phyloP scores from a whole-genome alignment of 1,284 basidiomycete species.

The Trichosporon asahii region DNA sequence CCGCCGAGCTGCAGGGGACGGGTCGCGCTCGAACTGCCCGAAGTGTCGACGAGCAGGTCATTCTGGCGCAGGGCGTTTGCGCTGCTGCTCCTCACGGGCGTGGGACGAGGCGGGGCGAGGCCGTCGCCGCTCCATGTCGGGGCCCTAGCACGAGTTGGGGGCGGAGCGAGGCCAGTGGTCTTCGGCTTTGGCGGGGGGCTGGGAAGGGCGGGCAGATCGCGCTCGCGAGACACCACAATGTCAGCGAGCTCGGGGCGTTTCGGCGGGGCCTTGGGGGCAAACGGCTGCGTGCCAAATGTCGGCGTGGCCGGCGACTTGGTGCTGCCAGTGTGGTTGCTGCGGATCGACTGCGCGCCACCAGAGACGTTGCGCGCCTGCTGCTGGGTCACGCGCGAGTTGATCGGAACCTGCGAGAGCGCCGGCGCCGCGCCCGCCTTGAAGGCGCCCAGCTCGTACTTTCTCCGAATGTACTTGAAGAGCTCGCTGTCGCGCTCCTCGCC shows the following conservation, averaged over 20 bases:
- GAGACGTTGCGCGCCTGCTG: slow-evolving; percentile 13
- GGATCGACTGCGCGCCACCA: not conserved
- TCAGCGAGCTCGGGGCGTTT: slow-evolving; percentile 3
- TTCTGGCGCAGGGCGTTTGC: not conserved
- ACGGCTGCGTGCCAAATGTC: not conserved
- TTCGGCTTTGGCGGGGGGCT: not conserved
- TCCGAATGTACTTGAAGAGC: slow-evolving; percentile 47
- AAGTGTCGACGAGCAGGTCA: slow-evolving; percentile 32
- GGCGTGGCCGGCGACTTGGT: not conserved
- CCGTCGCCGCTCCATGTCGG: slow-evolving; percentile 3
- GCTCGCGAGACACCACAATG: slow-evolving; percentile 7
- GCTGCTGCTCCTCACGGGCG: not conserved
- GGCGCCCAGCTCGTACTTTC: slow-evolving; percentile 48
- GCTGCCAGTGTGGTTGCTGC: not conserved
- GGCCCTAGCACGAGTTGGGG: slow-evolving; percentile 6
- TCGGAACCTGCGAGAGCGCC: slow-evolving; percentile 14
- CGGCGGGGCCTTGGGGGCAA: not conserved
- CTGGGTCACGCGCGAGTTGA: slow-evolving; percentile 20
- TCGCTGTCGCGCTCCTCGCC: slow-evolving; percentile 46
- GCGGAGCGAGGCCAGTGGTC: slow-evolving; percentile 5
- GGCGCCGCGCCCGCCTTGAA: slow-evolving; percentile 34
- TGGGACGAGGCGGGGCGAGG: not conserved
- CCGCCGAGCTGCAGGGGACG: slow-evolving; percentile 35
- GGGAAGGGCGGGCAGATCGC: slow-evolving; percentile 12
- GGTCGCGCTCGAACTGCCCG: slow-evolving; percentile 28